phyloP scores from a whole-genome alignment of 352 stramenopile genomes.

The Phytophthora hibernalis region DNA sequence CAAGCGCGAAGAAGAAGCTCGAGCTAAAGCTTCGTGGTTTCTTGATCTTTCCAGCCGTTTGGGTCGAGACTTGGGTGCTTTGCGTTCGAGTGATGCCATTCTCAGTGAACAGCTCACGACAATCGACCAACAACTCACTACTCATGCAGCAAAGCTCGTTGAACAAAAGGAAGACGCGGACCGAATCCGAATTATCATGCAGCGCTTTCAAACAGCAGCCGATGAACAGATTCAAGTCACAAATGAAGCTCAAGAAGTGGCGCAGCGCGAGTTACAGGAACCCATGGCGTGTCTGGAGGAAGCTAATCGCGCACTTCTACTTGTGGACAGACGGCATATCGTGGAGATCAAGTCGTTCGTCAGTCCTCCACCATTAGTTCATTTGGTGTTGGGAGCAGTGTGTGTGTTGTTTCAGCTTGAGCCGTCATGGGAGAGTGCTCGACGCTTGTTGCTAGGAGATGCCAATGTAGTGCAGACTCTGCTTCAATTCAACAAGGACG shows the following conservation, averaged over 20 bases:
- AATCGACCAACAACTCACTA: slow-evolving; percentile 37
- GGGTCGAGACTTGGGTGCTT: slow-evolving; percentile 25
- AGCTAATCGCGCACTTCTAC: slow-evolving; percentile 61
- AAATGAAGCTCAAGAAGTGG: slow-evolving; percentile 66
- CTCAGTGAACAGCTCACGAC: slow-evolving; percentile 28
- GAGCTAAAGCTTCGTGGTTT: slow-evolving; percentile 32
- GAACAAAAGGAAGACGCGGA: slow-evolving; percentile 58
- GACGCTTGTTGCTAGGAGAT: slow-evolving; percentile 61
- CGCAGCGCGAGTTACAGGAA: slow-evolving; percentile 62
- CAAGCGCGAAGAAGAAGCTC: slow-evolving; percentile 24
- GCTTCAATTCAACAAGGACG: slow-evolving; percentile 81
- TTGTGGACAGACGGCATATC: slow-evolving; percentile 79
- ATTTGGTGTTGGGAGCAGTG: slow-evolving; percentile 74
- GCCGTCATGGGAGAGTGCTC: slow-evolving; percentile 76
- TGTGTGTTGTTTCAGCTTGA: slow-evolving; percentile 80
- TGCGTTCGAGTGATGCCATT: slow-evolving; percentile 32
- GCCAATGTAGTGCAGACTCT: slow-evolving; percentile 75
- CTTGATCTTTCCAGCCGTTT: slow-evolving; percentile 31
- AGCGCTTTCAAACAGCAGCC: slow-evolving; percentile 59
- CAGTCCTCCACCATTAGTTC: slow-evolving; percentile 70
- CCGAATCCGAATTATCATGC: slow-evolving; percentile 62
- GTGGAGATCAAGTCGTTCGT: slow-evolving; percentile 89
- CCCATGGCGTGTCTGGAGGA: slow-evolving; percentile 74
- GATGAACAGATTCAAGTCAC: slow-evolving; percentile 73
- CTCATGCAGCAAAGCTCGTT: slow-evolving; percentile 29